phyloP scores from a whole-genome alignment of 2,329 filamentous ascomycete genomes.

The Cordyceps javanica region DNA sequence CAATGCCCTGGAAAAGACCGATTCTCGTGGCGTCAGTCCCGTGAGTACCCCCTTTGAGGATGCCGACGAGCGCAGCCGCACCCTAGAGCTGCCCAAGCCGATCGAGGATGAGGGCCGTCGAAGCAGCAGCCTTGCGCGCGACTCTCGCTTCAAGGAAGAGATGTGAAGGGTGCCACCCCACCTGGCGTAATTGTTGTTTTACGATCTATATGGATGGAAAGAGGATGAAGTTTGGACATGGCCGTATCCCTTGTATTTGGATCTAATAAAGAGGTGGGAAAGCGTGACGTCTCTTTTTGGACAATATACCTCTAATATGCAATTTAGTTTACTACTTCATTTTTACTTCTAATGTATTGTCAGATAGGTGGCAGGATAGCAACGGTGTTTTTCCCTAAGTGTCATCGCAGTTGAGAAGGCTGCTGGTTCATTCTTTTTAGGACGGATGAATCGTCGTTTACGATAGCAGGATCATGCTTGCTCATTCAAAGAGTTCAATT shows the following conservation, averaged over 20 bases:
- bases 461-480: too few species aligned
- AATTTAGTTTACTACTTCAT: background rate
- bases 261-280: background rate
- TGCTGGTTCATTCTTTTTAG: background rate
- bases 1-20: constrained; percentile 9
- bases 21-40: constrained; percentile 32
- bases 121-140: constrained; percentile 47
- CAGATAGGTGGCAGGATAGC: background rate
- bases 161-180: constrained; percentile 25
- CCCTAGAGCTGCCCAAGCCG: constrained; percentile 23
- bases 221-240: too few species aligned
- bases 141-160: constrained; percentile 55
- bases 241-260: too few species aligned
- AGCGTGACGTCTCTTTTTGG: background rate
- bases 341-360: background rate
- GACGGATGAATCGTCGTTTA: too few species aligned
- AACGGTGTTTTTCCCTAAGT: background rate
- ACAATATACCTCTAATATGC: background rate
- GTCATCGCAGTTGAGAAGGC: too few species aligned
- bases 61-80: constrained; percentile 16
- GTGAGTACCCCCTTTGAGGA: constrained; percentile 43
- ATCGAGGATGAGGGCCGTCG: constrained; percentile 32
- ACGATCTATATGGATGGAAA: background rate
- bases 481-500: background rate
- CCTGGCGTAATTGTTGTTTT: background rate